phyloP scores from a whole-genome alignment of 768 basidiomycete species.

The Leccinum uliginosum region DNA sequence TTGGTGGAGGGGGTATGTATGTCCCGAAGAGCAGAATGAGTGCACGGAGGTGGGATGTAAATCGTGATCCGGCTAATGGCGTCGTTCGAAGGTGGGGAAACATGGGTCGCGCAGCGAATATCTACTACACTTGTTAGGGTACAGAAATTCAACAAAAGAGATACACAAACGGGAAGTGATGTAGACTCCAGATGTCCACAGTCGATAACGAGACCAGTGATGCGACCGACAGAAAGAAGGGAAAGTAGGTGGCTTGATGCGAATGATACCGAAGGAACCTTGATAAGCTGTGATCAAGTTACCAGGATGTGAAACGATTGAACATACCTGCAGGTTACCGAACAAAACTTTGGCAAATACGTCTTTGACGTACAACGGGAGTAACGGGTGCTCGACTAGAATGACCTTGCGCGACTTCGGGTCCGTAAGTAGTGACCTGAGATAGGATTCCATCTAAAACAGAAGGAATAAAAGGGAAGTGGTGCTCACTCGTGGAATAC shows the following conservation, averaged over 20 bases:
- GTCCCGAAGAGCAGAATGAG: constrained; percentile 81
- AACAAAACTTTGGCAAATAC: constrained; percentile 82
- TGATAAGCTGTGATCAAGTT: constrained; percentile 1
- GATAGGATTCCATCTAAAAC: constrained; percentile 17
- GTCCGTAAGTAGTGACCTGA: constrained; percentile 87
- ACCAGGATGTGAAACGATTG: not conserved
- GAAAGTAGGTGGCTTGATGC: constrained; percentile 84
- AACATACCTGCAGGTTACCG: constrained; percentile 75
- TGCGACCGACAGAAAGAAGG: constrained; percentile 79
- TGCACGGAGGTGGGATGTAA: constrained; percentile 74
- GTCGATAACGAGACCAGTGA: constrained; percentile 92
- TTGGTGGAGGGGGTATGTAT: constrained; percentile 78
- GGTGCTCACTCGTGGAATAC: constrained; percentile 78
- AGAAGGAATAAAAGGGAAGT: not conserved
- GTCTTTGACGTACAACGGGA: constrained; percentile 86
- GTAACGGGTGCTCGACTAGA: constrained; percentile 81
- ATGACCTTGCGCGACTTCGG: constrained; percentile 95
- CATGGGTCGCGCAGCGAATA: constrained; percentile 84
- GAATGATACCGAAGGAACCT: constrained; percentile 96
- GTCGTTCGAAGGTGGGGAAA: constrained; percentile 81
- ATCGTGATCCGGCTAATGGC: constrained; percentile 79
- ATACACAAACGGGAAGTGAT: constrained; percentile 68
- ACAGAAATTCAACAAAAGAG: not conserved
- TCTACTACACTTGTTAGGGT: constrained; percentile 44
- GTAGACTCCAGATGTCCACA: constrained; percentile 90